Percentiles rank a stretch among this genome's conserved stretches.
Evolutionary conservation across 768 basidiomycete genomes (phyloP).

Genomic region (Mrakia gelida): DNA sequence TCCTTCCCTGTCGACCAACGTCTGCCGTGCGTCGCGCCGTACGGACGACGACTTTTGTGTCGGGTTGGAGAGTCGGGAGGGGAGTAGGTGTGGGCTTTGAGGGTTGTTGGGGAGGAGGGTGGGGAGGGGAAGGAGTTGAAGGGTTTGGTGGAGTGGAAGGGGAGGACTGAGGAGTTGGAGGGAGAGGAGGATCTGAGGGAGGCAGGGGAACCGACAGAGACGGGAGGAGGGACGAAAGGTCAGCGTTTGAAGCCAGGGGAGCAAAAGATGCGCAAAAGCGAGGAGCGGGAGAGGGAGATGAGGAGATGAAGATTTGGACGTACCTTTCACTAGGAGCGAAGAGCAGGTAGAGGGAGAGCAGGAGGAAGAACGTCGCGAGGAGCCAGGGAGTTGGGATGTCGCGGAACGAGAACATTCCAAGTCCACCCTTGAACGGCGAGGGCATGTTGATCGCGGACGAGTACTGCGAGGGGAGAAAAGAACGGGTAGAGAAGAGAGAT

Average conservation of each 20-base stretch:
- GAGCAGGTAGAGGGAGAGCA: not conserved
- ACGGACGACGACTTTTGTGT: not conserved
- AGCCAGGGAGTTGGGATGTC: constrained; percentile 38
- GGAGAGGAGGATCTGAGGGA: not conserved
- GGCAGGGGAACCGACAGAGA: not conserved
- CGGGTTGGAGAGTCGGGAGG: constrained; percentile 20
- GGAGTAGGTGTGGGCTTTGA: constrained; percentile 39
- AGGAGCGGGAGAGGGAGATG: not conserved
- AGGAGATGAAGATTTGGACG: not conserved
- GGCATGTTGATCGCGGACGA: not conserved
- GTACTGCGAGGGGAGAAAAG: not conserved
- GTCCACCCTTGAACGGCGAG: constrained; percentile 40
- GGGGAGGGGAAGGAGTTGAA: constrained; percentile 31
- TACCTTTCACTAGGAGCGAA: constrained; percentile 3
- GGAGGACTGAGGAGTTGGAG: constrained; percentile 33
- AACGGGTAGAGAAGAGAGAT: not conserved
- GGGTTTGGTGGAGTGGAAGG: constrained; percentile 32
- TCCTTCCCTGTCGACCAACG: constrained; percentile 11
- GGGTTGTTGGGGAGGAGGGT: constrained; percentile 5
- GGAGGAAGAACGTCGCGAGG: constrained; percentile 18
- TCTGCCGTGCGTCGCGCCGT: constrained; percentile 5
- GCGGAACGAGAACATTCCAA: constrained; percentile 29
- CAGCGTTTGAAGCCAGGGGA: not conserved
- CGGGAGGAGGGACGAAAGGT: not conserved
- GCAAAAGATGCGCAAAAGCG: not conserved